Base-by-base conservation (phyloP, 2,329 filamentous ascomycete genomes). In the Penicillium hesseltinei region DNA sequence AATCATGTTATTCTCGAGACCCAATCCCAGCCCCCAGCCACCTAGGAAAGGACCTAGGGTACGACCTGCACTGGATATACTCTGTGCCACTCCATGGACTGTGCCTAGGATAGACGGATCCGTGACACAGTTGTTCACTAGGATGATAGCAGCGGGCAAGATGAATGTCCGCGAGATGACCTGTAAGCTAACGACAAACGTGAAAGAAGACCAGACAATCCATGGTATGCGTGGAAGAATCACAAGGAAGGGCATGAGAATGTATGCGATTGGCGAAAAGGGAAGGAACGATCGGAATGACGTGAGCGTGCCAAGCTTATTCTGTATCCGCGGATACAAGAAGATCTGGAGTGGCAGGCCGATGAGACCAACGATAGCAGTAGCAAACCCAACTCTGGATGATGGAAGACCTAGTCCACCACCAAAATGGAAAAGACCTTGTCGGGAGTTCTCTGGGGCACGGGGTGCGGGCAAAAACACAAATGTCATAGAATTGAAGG, bases 391-490 rank as follows among this genome's bases (percentile, higher is more conserved):
- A 33, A 94, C 88, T 2, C 84, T 82, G 1, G 83, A 81, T 0
- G 89, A 86, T 0, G 84, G 83, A 51, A 94, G 81, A n/a, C 89
- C 89, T 0, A 94, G 79, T 2, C 91, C 91, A 29, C 90, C 89
- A 0, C 83, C 82, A 63, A 89, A 92, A 60, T 81, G 85, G 81
- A 56, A 82, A 73, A 60, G 72, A 63, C 65, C 73, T 72, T 63
- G 64, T 54, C 67, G 59, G 66, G 64, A 69, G 67, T 64, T 80
- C 73, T 73, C 77, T 0, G 71, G 73, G 60, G 79, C 84, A 5
- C 87, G 85, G 0, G 88, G 87, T 0, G 88, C 89, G 1, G 89
- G 90, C 45, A 92, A 80, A 72, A 92, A 92, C 50, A 91, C 81
- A 59, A 90, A 89, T 78, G 87, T 90, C 44, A 92, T 82, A 2